Conservation (phyloP, 257 asterid genomes). For the Petrea volubilis region DNA sequence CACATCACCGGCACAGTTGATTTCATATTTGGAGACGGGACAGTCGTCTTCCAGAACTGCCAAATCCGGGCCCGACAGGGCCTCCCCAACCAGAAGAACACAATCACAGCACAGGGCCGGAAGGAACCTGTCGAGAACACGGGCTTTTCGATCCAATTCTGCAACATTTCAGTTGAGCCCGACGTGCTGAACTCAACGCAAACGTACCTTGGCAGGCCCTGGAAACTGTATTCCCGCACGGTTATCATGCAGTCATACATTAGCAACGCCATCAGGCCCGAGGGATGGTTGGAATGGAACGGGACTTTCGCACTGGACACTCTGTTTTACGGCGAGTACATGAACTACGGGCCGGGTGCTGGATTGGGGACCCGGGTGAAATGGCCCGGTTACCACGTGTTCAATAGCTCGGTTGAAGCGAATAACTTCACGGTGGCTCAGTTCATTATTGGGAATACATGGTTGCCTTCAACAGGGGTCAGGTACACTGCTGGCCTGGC, state of each 20-base stretch:
- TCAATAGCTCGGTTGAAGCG: constrained; percentile 43
- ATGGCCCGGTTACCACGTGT: constrained; percentile 59
- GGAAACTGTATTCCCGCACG: constrained; percentile 60
- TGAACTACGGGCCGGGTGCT: constrained; percentile 63
- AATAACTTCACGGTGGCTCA: constrained; percentile 45
- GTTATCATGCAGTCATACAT: constrained; percentile 58
- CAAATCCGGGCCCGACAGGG: constrained; percentile 55
- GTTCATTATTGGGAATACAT: constrained; percentile 47
- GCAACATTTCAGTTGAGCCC: constrained; percentile 45
- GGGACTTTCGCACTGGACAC: constrained; percentile 42
- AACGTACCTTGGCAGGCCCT: constrained; percentile 69
- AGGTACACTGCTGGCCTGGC: constrained; percentile 41
- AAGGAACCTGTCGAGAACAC: constrained; percentile 33
- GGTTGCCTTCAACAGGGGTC: constrained; percentile 62
- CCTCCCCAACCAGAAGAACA: constrained; percentile 55
- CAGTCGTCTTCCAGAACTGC: constrained; percentile 65
- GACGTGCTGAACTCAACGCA: constrained; percentile 34
- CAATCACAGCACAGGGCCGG: constrained; percentile 73
- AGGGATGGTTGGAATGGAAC: constrained; percentile 72
- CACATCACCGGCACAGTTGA: constrained; percentile 61
- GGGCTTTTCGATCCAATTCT: constrained; percentile 64
- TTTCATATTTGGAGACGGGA: constrained; percentile 68
- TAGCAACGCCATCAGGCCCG: constrained; percentile 38
- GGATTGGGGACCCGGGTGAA: constrained; percentile 49
- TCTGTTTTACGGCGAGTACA: constrained; percentile 53